phyloP scores from a whole-genome alignment of 2,329 filamentous ascomycete genomes.

The Periconia sp. region DNA sequence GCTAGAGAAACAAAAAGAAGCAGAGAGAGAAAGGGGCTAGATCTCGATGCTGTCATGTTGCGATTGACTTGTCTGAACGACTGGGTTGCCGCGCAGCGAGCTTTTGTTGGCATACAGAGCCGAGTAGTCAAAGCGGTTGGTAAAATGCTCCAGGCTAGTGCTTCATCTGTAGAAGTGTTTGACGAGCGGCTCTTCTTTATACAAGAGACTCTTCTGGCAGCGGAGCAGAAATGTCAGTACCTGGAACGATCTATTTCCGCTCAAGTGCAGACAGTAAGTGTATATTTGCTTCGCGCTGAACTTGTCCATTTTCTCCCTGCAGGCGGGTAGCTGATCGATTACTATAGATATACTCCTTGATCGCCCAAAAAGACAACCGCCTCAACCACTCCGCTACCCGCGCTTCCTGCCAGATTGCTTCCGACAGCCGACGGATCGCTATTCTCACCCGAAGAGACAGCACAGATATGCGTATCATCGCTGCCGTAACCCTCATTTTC shows the following conservation, averaged over 20 bases:
- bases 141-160: constrained; percentile 3
- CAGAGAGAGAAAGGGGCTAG: constrained; percentile 10
- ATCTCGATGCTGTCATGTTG: constrained; percentile 21
- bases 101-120: constrained; percentile 15
- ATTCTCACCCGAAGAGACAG: constrained; percentile 25
- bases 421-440: constrained; percentile 19
- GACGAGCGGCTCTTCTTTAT: constrained; percentile 14
- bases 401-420: constrained; percentile 19
- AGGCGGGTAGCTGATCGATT: too few relatives aligned
- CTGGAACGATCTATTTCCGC: constrained; percentile 17
- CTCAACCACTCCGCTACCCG: constrained; percentile 17
- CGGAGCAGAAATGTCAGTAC: constrained; percentile 19
- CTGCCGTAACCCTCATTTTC: constrained; percentile 24
- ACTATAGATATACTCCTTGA: constrained; percentile 20
- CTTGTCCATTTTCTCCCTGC: not conserved
- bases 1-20: constrained; percentile 6
- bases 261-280: constrained; percentile 20
- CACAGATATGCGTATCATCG: constrained; percentile 27
- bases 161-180: constrained; percentile 5
- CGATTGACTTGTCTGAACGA: constrained; percentile 21
- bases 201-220: constrained; percentile 12
- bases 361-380: constrained; percentile 23
- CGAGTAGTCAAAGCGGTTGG: constrained; percentile 8
- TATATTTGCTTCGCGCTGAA: not conserved
- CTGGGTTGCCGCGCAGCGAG: constrained; percentile 22